Percentiles rank a stretch among this genome's conserved stretches.
Conservation (phyloP, 495 filamentous ascomycete genomes). For the Penicillium goetzii region DNA sequence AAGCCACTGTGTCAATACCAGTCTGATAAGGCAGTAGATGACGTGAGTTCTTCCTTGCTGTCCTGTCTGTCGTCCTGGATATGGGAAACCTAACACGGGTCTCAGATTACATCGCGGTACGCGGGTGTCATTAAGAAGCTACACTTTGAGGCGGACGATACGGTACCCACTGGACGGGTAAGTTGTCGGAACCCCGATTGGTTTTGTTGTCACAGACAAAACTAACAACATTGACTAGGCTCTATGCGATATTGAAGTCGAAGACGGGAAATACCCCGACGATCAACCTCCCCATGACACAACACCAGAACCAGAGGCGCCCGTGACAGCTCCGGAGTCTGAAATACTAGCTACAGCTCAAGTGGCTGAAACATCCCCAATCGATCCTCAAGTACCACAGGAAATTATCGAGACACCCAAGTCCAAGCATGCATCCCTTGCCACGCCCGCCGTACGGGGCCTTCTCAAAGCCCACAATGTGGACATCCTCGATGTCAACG, state of each 20-base stretch:
- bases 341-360: conserved; percentile 24
- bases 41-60: conserved; percentile 51
- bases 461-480: conserved; percentile 76
- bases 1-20: conserved; percentile 97
- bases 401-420: conserved; percentile 18
- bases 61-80: not conserved
- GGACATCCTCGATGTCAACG: conserved; percentile 73
- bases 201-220: not conserved
- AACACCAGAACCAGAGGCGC: conserved; percentile 34
- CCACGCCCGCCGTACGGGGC: conserved; percentile 92
- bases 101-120: conserved; percentile 87
- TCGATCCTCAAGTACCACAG: conserved; percentile 12
- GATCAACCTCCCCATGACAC: conserved; percentile 51
- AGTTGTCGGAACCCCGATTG: not conserved
- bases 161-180: conserved; percentile 87
- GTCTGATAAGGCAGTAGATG: conserved; percentile 97
- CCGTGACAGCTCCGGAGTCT: conserved; percentile 24
- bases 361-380: conserved; percentile 24
- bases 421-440: conserved; percentile 68
- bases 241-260: conserved; percentile 59
- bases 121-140: conserved; percentile 95
- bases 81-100: conserved; percentile 20
- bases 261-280: conserved; percentile 60
- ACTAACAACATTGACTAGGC: conserved; percentile 38
- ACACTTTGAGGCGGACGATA: conserved; percentile 93